These are phyloP conservation scores for Prunus persica DNA, from an alignment of 306 rosid genomes.

Conservation along the genomic window Prunus_persica_NCBIv2 NC_034015.1:5068001-5068500, in stretches of 20 bases:
- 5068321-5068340: background rate
- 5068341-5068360: background rate
- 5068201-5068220: conserved; percentile 81
- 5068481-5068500: no score
- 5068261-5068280: conserved; percentile 65
- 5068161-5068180: conserved; percentile 58
- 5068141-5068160: background rate
- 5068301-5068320: conserved; percentile 56
- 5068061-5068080: background rate
- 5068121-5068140: background rate
- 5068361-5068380: background rate
- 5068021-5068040: background rate
- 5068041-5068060: background rate
- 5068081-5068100: background rate
- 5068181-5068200: conserved; percentile 73
- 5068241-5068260: conserved; percentile 88
- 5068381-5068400: no score
- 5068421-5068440: no score
- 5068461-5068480: no score
- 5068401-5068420: no score
- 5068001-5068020: background rate
- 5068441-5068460: no score
- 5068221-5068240: conserved; percentile 85
- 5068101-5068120: background rate
- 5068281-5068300: conserved; percentile 52